Evolutionary conservation across 345 rosid species (phyloP).

Genomic region (Linum trigynum): DNA sequence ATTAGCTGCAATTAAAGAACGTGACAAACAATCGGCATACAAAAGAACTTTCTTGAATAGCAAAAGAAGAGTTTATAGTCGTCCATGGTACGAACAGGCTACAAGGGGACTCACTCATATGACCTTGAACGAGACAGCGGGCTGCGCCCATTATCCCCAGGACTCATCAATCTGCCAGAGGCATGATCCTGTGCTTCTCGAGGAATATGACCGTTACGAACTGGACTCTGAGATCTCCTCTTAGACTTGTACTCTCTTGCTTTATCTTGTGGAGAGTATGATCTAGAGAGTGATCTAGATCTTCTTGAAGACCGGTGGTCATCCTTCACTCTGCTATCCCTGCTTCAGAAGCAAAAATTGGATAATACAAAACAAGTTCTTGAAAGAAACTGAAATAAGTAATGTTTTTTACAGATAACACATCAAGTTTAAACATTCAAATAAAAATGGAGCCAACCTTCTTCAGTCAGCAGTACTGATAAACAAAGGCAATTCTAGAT

Average conservation of each 20-base stretch:
- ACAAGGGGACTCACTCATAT: slow-evolving; percentile 31
- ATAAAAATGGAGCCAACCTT: neutral
- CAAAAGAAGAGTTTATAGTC: too few relatives aligned
- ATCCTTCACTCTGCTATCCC: slow-evolving; percentile 38
- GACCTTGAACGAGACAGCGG: slow-evolving; percentile 48
- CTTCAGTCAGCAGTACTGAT: neutral
- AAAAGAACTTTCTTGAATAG: too few relatives aligned
- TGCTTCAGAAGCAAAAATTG: slow-evolving; percentile 16
- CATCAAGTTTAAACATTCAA: too few relatives aligned
- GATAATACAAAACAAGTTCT: too few relatives aligned
- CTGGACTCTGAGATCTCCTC: slow-evolving; percentile 39
- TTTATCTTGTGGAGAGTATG: slow-evolving; percentile 44
- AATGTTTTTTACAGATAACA: too few relatives aligned
- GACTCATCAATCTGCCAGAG: slow-evolving; percentile 37
- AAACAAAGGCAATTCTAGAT: slow-evolving; percentile 4
- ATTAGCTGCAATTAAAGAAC: too few relatives aligned
- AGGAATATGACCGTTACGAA: slow-evolving; percentile 33
- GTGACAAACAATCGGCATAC: too few relatives aligned
- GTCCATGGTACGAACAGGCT: neutral
- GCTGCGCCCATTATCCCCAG: slow-evolving; percentile 26
- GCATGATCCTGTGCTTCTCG: slow-evolving; percentile 31
- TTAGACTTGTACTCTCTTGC: slow-evolving; percentile 27
- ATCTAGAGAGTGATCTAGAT: slow-evolving; percentile 48
- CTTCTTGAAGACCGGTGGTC: slow-evolving; percentile 38
- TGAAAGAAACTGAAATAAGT: too few relatives aligned